A percentile compares a stretch with the other conserved stretches of the same genome.
Evolutionary conservation across 75 land plant genomes (phyloP).

Genomic region (Chamaecyparis obtusa): DNA sequence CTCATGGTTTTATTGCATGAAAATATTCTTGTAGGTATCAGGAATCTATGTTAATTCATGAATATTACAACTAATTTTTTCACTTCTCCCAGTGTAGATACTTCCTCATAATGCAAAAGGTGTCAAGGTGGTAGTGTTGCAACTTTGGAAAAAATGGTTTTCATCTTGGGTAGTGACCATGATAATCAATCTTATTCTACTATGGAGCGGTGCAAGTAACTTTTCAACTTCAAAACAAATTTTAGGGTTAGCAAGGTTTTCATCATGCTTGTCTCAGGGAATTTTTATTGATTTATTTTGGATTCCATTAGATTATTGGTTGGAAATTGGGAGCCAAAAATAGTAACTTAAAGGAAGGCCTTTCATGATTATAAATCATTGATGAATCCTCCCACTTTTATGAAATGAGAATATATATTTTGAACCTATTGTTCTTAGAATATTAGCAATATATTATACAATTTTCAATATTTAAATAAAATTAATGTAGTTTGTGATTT

Average conservation of each 20-base stretch:
- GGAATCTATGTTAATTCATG: background rate
- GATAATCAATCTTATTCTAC: conserved; percentile 62
- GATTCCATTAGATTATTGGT: background rate
- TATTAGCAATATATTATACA: background rate
- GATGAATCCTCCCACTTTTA: background rate
- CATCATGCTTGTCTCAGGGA: background rate
- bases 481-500: background rate
- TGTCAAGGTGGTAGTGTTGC: conserved; percentile 86
- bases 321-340: background rate
- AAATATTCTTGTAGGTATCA: background rate
- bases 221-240: background rate
- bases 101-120: conserved; percentile 74
- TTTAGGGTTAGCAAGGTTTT: background rate
- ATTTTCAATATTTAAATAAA: no score
- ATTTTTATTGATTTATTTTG: background rate
- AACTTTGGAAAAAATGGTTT: conserved; percentile 76
- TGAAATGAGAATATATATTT: background rate
- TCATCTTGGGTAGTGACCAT: conserved; percentile 55
- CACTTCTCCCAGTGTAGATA: conserved; percentile 39
- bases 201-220: conserved; percentile 71
- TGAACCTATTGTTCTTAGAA: background rate
- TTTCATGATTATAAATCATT: background rate
- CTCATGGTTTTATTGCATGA: background rate
- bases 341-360: background rate
- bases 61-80: background rate